A percentile compares a stretch with the other conserved stretches of the same genome.
These are phyloP conservation scores for Backusella tuberculispora DNA, from an alignment of 192 early-diverging fungal species.

Conservation along the genomic window DNA sequence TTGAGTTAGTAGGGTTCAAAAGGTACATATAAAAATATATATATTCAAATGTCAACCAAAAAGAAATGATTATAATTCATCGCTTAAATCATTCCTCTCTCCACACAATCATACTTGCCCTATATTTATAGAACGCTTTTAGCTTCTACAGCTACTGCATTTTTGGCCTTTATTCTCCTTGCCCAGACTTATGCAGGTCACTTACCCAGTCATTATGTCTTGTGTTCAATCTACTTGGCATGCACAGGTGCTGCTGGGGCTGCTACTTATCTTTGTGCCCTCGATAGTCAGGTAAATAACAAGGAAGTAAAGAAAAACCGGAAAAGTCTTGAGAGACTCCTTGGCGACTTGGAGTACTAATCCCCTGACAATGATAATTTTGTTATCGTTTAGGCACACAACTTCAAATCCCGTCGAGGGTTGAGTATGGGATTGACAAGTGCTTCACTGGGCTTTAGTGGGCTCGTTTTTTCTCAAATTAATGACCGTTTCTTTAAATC, in stretches of 20 bases:
- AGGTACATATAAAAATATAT: neutral
- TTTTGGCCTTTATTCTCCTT: slow-evolving; percentile 29
- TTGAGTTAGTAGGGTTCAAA: slow-evolving; percentile 25
- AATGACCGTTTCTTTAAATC: slow-evolving; percentile 38
- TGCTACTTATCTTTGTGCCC: slow-evolving; percentile 34
- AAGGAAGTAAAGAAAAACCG: neutral
- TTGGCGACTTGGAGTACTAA: neutral
- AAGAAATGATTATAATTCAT: neutral
- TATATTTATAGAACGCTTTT: slow-evolving; percentile 17
- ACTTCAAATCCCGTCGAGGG: slow-evolving; percentile 40
- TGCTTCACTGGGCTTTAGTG: slow-evolving; percentile 37
- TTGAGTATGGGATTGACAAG: slow-evolving; percentile 41
- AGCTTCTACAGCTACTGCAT: slow-evolving; percentile 26
- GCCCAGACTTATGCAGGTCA: slow-evolving; percentile 33
- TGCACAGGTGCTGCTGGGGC: slow-evolving; percentile 29
- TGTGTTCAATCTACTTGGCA: slow-evolving; percentile 37
- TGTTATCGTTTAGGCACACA: slow-evolving; percentile 24
- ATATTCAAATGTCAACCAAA: neutral
- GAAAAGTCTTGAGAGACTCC: neutral
- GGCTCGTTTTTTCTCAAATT: slow-evolving; percentile 41
- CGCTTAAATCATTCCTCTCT: neutral
- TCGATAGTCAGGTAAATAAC: slow-evolving; percentile 38
- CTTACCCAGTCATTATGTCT: slow-evolving; percentile 22
- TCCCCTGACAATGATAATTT: slow-evolving; percentile 1
- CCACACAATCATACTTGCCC: neutral